Evolutionary conservation across 768 basidiomycete species (phyloP).

Genomic region (Collybia sordida): DNA sequence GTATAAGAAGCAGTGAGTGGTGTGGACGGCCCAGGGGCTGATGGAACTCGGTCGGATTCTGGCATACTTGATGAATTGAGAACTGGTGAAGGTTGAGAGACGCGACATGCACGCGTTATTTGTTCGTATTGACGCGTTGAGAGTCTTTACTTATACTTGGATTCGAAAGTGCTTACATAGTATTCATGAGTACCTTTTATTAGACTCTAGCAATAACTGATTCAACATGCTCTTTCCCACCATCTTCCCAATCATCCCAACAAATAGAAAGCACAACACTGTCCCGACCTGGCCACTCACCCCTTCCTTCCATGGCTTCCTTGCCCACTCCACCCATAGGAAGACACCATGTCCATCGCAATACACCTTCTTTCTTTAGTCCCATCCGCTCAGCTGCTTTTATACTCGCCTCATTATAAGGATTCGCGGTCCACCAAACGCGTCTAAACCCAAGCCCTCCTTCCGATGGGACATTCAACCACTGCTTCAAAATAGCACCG

Average conservation of each 20-base stretch:
- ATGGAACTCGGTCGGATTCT: conserved; percentile 39
- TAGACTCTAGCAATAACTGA: conserved; percentile 27
- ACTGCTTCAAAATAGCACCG: conserved; percentile 39
- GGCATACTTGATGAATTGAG: conserved; percentile 4
- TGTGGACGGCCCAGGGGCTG: conserved; percentile 54
- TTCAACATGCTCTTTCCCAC: conserved; percentile 33
- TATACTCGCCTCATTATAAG: conserved; percentile 43
- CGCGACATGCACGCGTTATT: conserved; percentile 20
- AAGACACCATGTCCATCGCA: conserved; percentile 50
- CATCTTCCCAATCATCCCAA: conserved; percentile 56
- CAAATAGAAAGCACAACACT: conserved; percentile 36
- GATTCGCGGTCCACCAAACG: conserved; percentile 52
- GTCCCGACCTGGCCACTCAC: conserved; percentile 35
- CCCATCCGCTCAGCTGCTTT: conserved; percentile 52
- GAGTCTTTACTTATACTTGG: no score
- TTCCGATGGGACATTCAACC: conserved; percentile 32
- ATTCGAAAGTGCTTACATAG: no score
- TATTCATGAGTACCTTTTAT: no score
- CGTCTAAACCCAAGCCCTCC: conserved; percentile 53
- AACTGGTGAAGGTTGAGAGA: background rate
- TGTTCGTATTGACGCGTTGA: conserved; percentile 4
- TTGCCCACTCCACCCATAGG: conserved; percentile 28
- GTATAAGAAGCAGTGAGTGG: conserved; percentile 74
- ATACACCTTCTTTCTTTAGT: conserved; percentile 45
- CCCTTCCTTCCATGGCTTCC: conserved; percentile 22